Conservation (phyloP, 2,329 filamentous ascomycete genomes). For the Apiospora marii region DNA sequence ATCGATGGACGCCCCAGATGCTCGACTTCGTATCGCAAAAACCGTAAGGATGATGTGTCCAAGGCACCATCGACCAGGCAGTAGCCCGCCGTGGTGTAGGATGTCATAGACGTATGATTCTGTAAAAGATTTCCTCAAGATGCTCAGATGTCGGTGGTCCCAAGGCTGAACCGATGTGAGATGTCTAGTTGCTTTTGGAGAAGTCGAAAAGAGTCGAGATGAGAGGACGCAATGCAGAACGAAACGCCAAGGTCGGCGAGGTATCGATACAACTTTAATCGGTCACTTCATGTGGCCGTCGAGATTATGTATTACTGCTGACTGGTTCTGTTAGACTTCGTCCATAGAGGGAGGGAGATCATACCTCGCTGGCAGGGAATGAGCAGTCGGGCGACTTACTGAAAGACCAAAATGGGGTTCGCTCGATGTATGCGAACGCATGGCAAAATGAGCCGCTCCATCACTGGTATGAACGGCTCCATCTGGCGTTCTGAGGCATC, state of each 20-base stretch:
- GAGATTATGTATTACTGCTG: constrained; percentile 30
- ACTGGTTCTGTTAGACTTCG: background rate
- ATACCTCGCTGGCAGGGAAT: background rate
- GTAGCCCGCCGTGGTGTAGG: constrained; percentile 61
- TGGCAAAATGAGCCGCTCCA: constrained; percentile 24
- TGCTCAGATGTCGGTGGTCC: constrained; percentile 55
- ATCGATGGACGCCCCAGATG: constrained; percentile 22
- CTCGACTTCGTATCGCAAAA: constrained; percentile 57
- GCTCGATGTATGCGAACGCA: background rate
- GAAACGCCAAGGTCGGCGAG: constrained; percentile 33
- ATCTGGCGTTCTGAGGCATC: constrained; percentile 63
- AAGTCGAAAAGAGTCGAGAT: constrained; percentile 34
- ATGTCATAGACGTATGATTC: constrained; percentile 63
- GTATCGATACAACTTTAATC: constrained; percentile 2
- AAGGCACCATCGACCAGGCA: constrained; percentile 59
- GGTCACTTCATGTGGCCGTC: background rate
- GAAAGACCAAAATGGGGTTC: background rate
- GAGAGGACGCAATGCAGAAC: constrained; percentile 31
- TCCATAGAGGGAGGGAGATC: background rate
- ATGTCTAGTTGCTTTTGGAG: constrained; percentile 33
- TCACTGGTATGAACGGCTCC: constrained; percentile 65
- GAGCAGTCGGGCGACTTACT: background rate
- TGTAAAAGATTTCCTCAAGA: constrained; percentile 60
- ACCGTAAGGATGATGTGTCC: constrained; percentile 69
- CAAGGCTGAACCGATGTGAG: constrained; percentile 44